phyloP scores from a whole-genome alignment of 345 rosid species.

The Trapa bicornis region DNA sequence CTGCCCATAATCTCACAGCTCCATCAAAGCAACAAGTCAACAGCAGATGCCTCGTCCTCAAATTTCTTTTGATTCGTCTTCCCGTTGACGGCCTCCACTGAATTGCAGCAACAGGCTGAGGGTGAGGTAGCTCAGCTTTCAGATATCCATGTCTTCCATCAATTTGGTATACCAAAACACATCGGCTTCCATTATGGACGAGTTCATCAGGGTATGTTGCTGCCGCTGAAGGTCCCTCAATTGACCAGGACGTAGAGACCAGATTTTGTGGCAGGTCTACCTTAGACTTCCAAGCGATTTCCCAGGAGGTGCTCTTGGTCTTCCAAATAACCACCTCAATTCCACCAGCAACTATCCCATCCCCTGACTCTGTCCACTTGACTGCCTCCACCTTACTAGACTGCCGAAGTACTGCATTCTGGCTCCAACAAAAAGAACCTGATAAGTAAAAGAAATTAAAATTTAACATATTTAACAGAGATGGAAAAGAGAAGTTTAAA shows the following conservation, averaged over 20 bases:
- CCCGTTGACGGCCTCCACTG: conserved; percentile 68
- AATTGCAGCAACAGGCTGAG: conserved; percentile 60
- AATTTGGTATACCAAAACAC: conserved; percentile 37
- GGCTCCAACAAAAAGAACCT: conserved; percentile 99
- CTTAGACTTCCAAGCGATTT: conserved; percentile 72
- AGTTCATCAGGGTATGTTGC: conserved; percentile 32
- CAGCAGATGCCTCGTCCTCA: conserved; percentile 38
- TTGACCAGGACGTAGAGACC: conserved; percentile 74
- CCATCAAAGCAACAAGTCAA: conserved; percentile 90
- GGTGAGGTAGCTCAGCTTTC: conserved; percentile 45
- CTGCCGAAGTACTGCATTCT: conserved; percentile 70
- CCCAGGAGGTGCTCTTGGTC: conserved; percentile 61
- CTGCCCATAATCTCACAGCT: conserved; percentile 75
- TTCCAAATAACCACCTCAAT: conserved; percentile 67
- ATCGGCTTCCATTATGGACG: conserved; percentile 21
- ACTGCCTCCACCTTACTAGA: conserved; percentile 63
- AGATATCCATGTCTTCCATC: conserved; percentile 34
- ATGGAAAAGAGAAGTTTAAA: conserved; percentile 7
- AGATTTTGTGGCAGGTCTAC: conserved; percentile 52
- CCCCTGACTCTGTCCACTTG: conserved; percentile 78
- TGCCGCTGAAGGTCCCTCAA: conserved; percentile 59
- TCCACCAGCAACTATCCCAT: conserved; percentile 76
- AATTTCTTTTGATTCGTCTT: conserved; percentile 22
- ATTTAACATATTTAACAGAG: conserved; percentile 25
- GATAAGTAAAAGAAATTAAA: conserved; percentile 32